phyloP scores from a whole-genome alignment of 176 grass and related monocot genomes.

The Aechmea fasciata region DNA sequence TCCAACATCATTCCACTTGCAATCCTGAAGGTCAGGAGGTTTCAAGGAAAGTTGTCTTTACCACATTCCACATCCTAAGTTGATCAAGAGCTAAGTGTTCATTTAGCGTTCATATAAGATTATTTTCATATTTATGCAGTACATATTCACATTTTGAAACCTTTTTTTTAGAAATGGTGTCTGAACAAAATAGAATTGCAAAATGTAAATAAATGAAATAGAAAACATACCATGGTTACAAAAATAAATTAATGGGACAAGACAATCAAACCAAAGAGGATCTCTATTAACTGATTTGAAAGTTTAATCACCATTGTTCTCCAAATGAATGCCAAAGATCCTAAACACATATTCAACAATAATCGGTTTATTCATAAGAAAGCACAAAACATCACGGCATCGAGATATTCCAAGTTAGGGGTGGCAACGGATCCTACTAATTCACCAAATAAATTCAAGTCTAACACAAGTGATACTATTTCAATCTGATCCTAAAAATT shows the following conservation, averaged over 20 bases:
- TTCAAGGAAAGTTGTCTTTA: too few species aligned
- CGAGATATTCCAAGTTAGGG: background rate
- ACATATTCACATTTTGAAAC: background rate
- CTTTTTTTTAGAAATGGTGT: too few species aligned
- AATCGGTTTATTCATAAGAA: slow-evolving; percentile 1
- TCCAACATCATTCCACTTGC: too few species aligned
- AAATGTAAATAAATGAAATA: background rate
- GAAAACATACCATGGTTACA: slow-evolving; percentile 84
- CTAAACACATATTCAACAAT: slow-evolving; percentile 25
- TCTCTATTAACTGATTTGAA: slow-evolving; percentile 35
- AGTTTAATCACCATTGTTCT: slow-evolving; percentile 24
- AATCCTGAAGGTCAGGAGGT: too few species aligned
- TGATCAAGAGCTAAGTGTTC: background rate
- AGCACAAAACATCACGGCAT: background rate
- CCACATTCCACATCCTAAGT: too few species aligned
- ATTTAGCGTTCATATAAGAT: background rate
- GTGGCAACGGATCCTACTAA: background rate
- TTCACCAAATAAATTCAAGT: background rate
- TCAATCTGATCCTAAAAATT: too few species aligned
- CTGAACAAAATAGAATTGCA: background rate
- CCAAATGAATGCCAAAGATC: slow-evolving; percentile 25
- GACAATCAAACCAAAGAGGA: slow-evolving; percentile 79
- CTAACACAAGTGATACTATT: too few species aligned
- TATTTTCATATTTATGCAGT: background rate
- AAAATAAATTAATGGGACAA: slow-evolving; percentile 83